These are phyloP conservation scores for Acanthamoeba castellanii DNA, from an alignment of 208 protist species.

Conservation along the genomic window DNA sequence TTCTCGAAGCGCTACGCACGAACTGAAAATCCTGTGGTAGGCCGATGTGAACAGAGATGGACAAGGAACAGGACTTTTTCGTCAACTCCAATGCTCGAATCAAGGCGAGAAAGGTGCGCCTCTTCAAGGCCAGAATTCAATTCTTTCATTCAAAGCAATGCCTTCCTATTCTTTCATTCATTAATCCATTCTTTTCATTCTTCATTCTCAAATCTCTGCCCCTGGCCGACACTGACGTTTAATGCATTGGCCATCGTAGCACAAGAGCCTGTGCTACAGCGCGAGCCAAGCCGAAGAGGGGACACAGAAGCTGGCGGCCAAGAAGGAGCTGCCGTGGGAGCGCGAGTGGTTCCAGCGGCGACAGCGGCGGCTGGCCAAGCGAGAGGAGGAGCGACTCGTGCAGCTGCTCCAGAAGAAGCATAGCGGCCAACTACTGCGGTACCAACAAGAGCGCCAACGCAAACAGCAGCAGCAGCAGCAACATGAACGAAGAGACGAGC, in stretches of 20 bases:
- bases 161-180: too few species aligned
- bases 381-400: background rate
- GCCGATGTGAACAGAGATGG: too few species aligned
- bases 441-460: too few species aligned
- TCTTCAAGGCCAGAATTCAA: background rate
- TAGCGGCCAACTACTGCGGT: background rate
- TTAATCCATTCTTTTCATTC: background rate
- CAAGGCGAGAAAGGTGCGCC: background rate
- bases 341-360: background rate
- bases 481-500: too few species aligned
- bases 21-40: too few species aligned
- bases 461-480: too few species aligned
- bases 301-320: background rate
- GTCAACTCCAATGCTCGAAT: background rate
- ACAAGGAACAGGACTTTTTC: background rate
- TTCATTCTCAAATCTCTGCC: too few species aligned
- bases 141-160: background rate
- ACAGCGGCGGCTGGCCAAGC: background rate
- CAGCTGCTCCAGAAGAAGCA: background rate
- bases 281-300: too few species aligned
- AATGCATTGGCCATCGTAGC: background rate
- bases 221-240: background rate
- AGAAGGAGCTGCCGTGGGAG: background rate
- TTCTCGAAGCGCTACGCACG: too few species aligned
- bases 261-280: background rate